A percentile compares a stretch with the other conserved stretches of the same genome.
Evolutionary conservation across 2,329 filamentous ascomycete species (phyloP).

Genomic region (Emericellopsis atlantica): DNA sequence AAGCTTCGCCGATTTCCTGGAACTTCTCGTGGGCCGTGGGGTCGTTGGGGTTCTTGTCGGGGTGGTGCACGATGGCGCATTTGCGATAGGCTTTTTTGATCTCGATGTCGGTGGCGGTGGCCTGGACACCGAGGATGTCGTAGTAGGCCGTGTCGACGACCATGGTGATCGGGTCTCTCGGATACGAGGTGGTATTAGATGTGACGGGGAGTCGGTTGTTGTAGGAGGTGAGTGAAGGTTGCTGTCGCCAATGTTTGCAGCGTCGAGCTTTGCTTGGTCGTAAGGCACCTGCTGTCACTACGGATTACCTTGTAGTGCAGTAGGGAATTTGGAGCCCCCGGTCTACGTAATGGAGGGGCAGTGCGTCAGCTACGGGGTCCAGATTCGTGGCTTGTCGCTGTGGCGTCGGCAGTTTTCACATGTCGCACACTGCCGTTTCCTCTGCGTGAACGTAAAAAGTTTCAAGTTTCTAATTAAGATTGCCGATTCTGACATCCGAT

Average conservation of each 20-base stretch:
- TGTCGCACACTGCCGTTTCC: too few relatives aligned
- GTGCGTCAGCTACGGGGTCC: conserved; percentile 2
- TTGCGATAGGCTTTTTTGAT: conserved; percentile 97
- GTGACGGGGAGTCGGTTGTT: background rate
- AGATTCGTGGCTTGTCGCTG: too few relatives aligned
- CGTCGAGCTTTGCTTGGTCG: background rate
- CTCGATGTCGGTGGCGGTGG: conserved; percentile 77
- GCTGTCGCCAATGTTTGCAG: conserved; percentile 5
- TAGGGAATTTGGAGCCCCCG: background rate
- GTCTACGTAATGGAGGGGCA: conserved; percentile 24
- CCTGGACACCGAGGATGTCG: conserved; percentile 72
- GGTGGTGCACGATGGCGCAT: conserved; percentile 86
- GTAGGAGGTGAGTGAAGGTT: too few relatives aligned
- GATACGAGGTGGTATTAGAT: background rate
- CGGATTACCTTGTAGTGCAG: background rate
- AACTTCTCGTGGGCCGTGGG: conserved; percentile 90
- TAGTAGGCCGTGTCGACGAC: conserved; percentile 84
- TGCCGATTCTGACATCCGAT: background rate
- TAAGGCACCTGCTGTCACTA: background rate
- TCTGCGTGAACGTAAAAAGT: too few relatives aligned
- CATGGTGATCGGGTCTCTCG: conserved; percentile 38
- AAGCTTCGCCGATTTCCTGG: conserved; percentile 68
- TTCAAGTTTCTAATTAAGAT: background rate
- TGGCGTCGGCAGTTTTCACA: too few relatives aligned
- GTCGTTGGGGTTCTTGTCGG: conserved; percentile 96